These are phyloP conservation scores for Zanthoxylum bungeanum DNA, from an alignment of 345 rosid genomes.

Conservation along the genomic window DNA sequence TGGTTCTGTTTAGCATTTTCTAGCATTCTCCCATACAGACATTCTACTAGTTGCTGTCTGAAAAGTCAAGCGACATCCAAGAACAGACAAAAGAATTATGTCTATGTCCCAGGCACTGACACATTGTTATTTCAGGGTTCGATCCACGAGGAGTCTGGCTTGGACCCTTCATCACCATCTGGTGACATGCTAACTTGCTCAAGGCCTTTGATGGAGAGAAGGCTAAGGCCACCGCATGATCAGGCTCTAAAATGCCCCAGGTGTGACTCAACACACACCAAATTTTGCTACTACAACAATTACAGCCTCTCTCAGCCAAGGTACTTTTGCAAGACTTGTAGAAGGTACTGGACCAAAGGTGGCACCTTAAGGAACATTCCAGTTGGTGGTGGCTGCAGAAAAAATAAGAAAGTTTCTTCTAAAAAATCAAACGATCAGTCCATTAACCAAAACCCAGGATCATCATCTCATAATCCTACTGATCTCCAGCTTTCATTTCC, in stretches of 20 bases:
- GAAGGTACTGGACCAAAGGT: constrained; percentile 99
- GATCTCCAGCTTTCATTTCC: constrained; percentile 62
- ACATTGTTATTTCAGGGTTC: constrained; percentile 37
- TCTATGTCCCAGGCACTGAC: constrained; percentile 3
- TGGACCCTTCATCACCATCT: constrained; percentile 79
- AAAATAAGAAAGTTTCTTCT: constrained; percentile 71
- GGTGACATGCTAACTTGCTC: constrained; percentile 80
- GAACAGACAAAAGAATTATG: not conserved
- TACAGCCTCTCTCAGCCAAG: constrained; percentile 97
- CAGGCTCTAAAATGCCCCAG: constrained; percentile 92
- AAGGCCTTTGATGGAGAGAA: constrained; percentile 89
- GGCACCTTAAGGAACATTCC: constrained; percentile 95
- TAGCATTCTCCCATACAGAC: not conserved
- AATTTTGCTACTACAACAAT: constrained; percentile 97
- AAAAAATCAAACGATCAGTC: constrained; percentile 42
- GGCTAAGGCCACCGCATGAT: constrained; percentile 88
- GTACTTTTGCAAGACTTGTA: constrained; percentile 95
- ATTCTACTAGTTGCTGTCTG: constrained; percentile 5
- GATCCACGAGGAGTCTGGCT: constrained; percentile 51
- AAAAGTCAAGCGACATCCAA: constrained; percentile 3
- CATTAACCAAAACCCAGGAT: constrained; percentile 29
- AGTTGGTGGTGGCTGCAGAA: constrained; percentile 95
- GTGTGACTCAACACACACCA: constrained; percentile 91
- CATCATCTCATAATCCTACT: constrained; percentile 39
- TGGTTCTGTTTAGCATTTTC: not conserved